phyloP scores from a whole-genome alignment of 75 land plant species.

The Larix kaempferi region DNA sequence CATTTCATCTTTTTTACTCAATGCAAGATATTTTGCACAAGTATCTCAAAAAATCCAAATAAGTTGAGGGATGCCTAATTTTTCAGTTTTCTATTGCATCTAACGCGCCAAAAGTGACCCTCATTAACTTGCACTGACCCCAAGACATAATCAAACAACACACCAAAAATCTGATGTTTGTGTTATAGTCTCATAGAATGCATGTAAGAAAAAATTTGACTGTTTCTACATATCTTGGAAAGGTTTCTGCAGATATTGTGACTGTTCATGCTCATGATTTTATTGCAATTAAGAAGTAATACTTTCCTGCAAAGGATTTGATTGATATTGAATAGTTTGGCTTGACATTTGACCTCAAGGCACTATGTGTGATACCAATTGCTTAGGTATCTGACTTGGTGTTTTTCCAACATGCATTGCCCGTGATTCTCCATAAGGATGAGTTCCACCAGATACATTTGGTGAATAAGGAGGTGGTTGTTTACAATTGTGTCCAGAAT shows the following conservation, averaged over 20 bases:
- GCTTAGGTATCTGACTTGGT: not conserved
- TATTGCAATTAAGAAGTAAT: not conserved
- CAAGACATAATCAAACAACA: too few species aligned
- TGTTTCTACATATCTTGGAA: too few species aligned
- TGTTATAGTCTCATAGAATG: too few species aligned
- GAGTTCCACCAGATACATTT: conserved; percentile 1
- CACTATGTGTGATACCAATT: not conserved
- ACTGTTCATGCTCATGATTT: not conserved
- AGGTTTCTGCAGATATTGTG: conserved; percentile 1
- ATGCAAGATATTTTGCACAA: too few species aligned
- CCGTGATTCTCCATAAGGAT: not conserved
- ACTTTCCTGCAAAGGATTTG: conserved; percentile 1
- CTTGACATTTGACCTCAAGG: not conserved
- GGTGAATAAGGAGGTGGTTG: conserved; percentile 1
- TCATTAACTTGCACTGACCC: too few species aligned
- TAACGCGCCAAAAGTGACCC: too few species aligned
- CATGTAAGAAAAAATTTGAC: too few species aligned
- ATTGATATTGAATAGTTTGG: conserved; percentile 1
- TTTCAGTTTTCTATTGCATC: too few species aligned
- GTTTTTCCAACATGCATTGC: not conserved
- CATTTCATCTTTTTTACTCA: too few species aligned
- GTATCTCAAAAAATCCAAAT: too few species aligned
- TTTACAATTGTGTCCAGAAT: not conserved
- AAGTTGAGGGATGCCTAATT: too few species aligned
- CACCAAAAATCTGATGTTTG: too few species aligned